Percentiles rank a stretch among this genome's conserved stretches.
These are phyloP conservation scores for Epichloe coenophiala DNA, from an alignment of 2,329 filamentous ascomycete species.

Conservation along the genomic window DNA sequence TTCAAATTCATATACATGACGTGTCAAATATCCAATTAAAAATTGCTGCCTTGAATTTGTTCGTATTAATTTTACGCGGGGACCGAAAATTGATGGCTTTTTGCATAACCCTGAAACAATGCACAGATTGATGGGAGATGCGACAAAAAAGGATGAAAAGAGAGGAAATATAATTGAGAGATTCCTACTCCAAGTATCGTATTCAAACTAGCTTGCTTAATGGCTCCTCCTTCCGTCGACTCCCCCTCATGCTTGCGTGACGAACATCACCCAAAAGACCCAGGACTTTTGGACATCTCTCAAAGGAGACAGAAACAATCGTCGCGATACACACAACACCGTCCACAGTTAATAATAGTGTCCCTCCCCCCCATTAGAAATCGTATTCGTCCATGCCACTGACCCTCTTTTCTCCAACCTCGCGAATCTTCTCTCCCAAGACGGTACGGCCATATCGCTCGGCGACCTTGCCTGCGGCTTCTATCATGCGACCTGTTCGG, in stretches of 20 bases:
- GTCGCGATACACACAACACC: background rate
- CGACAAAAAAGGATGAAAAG: background rate
- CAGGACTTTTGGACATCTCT: no score
- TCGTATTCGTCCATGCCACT: constrained; percentile 45
- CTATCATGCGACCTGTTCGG: constrained; percentile 74
- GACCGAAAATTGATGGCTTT: no score
- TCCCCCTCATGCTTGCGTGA: background rate
- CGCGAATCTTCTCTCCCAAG: constrained; percentile 79
- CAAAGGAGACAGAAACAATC: background rate
- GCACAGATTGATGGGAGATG: no score
- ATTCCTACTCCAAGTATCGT: background rate
- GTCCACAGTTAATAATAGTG: background rate
- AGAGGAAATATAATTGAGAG: background rate
- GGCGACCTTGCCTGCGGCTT: constrained; percentile 82
- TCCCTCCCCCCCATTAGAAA: constrained; percentile 4
- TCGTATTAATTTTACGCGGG: no score
- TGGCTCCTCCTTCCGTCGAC: background rate
- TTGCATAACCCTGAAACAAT: no score
- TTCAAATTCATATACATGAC: no score
- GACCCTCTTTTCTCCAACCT: constrained; percentile 60
- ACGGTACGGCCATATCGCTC: constrained; percentile 69
- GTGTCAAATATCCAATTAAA: no score
- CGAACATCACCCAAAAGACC: background rate
- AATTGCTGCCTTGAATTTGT: no score
- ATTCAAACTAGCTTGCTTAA: background rate